phyloP scores from a whole-genome alignment of 805 yeast species.

The Kodamaea restingae region DNA sequence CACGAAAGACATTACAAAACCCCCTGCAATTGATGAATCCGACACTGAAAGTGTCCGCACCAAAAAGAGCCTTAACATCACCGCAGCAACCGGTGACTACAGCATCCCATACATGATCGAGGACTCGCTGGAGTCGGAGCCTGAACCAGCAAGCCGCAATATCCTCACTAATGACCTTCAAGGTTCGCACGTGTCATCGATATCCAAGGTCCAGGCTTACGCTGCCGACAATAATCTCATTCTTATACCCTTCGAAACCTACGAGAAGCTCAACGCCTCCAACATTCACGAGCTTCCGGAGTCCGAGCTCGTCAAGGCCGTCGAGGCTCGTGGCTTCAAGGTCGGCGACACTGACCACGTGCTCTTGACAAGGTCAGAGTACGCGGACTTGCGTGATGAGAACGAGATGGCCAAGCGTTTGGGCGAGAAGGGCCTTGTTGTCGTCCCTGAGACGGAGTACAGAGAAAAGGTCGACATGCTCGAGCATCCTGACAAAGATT shows the following conservation, averaged over 20 bases:
- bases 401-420: slow-evolving; percentile 32
- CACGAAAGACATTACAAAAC: slow-evolving; percentile 20
- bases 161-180: slow-evolving; percentile 17
- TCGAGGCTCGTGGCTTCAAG: slow-evolving; percentile 14
- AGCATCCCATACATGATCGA: slow-evolving; percentile 25
- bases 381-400: slow-evolving; percentile 27
- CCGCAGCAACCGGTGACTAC: slow-evolving; percentile 15
- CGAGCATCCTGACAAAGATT: slow-evolving; percentile 31
- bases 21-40: slow-evolving; percentile 5
- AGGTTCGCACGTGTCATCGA: neutral
- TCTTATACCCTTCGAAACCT: slow-evolving; percentile 29
- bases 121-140: slow-evolving; percentile 27
- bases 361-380: slow-evolving; percentile 24
- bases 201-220: slow-evolving; percentile 13
- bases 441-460: slow-evolving; percentile 8
- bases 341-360: slow-evolving; percentile 12
- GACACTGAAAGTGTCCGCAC: slow-evolving; percentile 12
- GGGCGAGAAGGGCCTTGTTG: slow-evolving; percentile 27
- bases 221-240: slow-evolving; percentile 32
- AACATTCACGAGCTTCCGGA: slow-evolving; percentile 21
- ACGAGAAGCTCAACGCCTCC: slow-evolving; percentile 25
- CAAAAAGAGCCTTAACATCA: slow-evolving; percentile 13
- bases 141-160: slow-evolving; percentile 5
- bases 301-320: slow-evolving; percentile 21
- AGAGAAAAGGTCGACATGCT: slow-evolving; percentile 20